Evolutionary conservation across 2,329 filamentous ascomycete species (phyloP), one percentile per base, ranked within the genome.

Genomic region (Trematosphaeria pertusa): DNA sequence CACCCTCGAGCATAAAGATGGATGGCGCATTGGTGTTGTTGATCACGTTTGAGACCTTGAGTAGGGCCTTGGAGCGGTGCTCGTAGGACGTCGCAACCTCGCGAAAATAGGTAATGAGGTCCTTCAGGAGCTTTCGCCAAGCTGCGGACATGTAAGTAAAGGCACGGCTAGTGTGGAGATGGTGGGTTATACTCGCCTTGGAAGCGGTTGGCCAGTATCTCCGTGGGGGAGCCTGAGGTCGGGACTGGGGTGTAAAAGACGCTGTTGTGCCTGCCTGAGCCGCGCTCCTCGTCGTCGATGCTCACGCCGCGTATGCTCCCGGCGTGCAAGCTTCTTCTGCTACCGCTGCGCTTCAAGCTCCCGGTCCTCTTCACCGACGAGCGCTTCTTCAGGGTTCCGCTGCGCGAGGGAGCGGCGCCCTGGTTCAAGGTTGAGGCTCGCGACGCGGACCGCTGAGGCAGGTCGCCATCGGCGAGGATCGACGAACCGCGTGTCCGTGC

Each of bases 41-140:
- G 61, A 95, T 84, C 12, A 91, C 83, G 63, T 92, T 92, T 43
- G 89, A 87, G 7, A 96, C 83, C 60, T 95, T 96, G 48, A 90
- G 71, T 4, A 96, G 79, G 6, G 87, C 84, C 70, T 97, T 97
- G 20, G 89, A 83, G 51, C 89, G 86, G 45, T 87, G 82, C 65
- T 99, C 93, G 72, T 97, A 97, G 37, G 92, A 89, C 39, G 82
- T 83, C 67, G 96, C 91, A 36, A 97, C 86, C 70, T 97, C 94
- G 61, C 90, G 87, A 70, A 97, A 97, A 71, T 96, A 97, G 46
- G 88, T 78, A 57, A 97, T 96, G 34, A 97, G 80, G 58, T 97
- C 92, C 71, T 97, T 97, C 42, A 99, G 82, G 11, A 97, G 82
- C 76, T 96, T 96, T 62, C 94, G 85, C 94, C 94, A 99, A 40